phyloP scores from a whole-genome alignment of 2,329 filamentous ascomycete genomes.

The Talaromyces marneffei region DNA sequence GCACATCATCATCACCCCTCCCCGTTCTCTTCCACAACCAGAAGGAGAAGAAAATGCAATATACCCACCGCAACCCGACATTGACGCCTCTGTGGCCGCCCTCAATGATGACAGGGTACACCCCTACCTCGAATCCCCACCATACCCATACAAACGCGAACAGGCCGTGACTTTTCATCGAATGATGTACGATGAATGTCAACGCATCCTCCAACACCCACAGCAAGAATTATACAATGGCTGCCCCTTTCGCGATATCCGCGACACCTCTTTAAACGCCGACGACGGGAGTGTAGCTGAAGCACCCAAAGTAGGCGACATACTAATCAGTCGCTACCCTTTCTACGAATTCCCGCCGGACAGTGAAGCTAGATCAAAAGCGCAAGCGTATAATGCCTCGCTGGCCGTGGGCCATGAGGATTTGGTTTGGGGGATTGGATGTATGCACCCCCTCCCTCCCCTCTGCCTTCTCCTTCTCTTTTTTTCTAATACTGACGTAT shows the following conservation, averaged over 20 bases:
- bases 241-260: constrained; percentile 23
- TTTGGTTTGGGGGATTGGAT: constrained; percentile 24
- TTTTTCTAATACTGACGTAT: not conserved
- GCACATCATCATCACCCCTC: constrained; percentile 25
- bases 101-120: constrained; percentile 25
- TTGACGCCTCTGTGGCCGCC: constrained; percentile 12
- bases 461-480: not conserved
- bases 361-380: constrained; percentile 16
- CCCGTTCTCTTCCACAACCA: constrained; percentile 10
- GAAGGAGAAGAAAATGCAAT: not conserved
- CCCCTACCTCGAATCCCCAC: constrained; percentile 20
- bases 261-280: constrained; percentile 3
- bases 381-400: constrained; percentile 18
- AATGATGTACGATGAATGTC: constrained; percentile 5
- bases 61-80: constrained; percentile 12
- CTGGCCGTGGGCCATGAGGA: constrained; percentile 19
- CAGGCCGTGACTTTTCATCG: constrained; percentile 17
- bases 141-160: constrained; percentile 22
- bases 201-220: not conserved
- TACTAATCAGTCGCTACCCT: constrained; percentile 19
- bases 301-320: constrained; percentile 20
- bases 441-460: constrained; percentile 13
- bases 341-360: constrained; percentile 22
- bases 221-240: constrained; percentile 14
- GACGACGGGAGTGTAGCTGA: not conserved